Evolutionary conservation across 1,139 yeast genomes (phyloP).

Genomic region (Suzukiozyma palmioleophila): DNA sequence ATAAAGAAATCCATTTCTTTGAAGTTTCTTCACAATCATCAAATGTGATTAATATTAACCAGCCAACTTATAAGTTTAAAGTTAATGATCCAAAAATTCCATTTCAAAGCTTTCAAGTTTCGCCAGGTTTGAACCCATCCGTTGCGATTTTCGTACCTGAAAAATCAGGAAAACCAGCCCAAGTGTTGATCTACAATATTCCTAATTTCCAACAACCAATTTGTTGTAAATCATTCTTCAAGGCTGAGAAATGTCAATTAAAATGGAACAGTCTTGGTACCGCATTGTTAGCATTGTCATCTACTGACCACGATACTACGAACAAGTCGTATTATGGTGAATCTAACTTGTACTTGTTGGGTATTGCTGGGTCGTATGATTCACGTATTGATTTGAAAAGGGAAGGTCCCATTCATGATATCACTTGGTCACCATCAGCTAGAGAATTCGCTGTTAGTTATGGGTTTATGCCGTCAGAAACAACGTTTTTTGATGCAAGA

Average conservation of each 20-base stretch:
- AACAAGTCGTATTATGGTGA: slow-evolving; percentile 97
- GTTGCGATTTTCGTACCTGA: slow-evolving; percentile 91
- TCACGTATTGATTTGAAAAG: slow-evolving; percentile 82
- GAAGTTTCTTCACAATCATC: slow-evolving; percentile 48
- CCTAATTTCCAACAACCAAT: slow-evolving; percentile 76
- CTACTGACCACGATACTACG: slow-evolving; percentile 92
- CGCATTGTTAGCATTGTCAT: slow-evolving; percentile 86
- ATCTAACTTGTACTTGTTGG: slow-evolving; percentile 83
- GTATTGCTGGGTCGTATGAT: slow-evolving; percentile 89
- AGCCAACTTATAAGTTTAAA: slow-evolving; percentile 59
- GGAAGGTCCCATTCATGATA: slow-evolving; percentile 97
- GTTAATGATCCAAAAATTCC: slow-evolving; percentile 54
- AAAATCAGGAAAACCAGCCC: slow-evolving; percentile 79
- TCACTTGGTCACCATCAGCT: slow-evolving; percentile 95
- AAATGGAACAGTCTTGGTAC: slow-evolving; percentile 96
- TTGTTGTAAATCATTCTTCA: slow-evolving; percentile 84
- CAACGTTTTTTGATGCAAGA: slow-evolving; percentile 90
- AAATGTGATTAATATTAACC: slow-evolving; percentile 29
- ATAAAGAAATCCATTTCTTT: slow-evolving; percentile 70
- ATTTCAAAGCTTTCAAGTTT: slow-evolving; percentile 54
- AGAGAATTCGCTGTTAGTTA: slow-evolving; percentile 96
- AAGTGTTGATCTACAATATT: slow-evolving; percentile 75
- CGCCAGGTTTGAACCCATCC: slow-evolving; percentile 91
- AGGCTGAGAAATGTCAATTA: slow-evolving; percentile 89
- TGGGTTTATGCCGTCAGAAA: slow-evolving; percentile 97